Percentiles rank a stretch among this genome's conserved stretches.
phyloP scores from a whole-genome alignment of 805 yeast species.

The Saccharomyces jurei region DNA sequence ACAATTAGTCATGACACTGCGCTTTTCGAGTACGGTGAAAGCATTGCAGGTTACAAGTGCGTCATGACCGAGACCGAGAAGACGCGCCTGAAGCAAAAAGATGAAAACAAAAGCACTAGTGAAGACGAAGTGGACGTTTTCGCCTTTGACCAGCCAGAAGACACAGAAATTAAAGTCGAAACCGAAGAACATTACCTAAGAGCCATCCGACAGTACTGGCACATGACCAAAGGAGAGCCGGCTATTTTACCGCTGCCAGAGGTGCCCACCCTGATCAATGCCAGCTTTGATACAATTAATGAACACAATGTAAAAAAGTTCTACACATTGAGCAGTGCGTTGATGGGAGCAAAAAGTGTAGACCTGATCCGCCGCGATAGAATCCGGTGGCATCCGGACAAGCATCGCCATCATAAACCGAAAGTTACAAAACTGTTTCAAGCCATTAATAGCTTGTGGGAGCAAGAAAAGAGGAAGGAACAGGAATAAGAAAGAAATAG shows the following conservation, averaged over 20 bases:
- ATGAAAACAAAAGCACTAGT: neutral
- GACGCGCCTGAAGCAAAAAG: neutral
- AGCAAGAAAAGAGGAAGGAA: conserved; percentile 6
- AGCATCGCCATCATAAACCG: conserved; percentile 11
- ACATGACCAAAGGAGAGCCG: neutral
- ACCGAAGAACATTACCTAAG: neutral
- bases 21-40: conserved; percentile 13
- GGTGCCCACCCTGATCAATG: neutral
- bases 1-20: neutral
- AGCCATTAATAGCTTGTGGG: conserved; percentile 35
- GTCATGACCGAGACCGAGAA: conserved; percentile 7
- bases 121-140: neutral
- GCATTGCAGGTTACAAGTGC: conserved; percentile 14
- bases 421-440: conserved; percentile 38
- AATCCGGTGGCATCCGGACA: conserved; percentile 67
- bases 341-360: neutral
- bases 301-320: neutral
- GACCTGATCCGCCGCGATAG: conserved; percentile 35
- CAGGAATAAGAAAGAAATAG: neutral
- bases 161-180: neutral
- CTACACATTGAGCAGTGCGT: neutral
- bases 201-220: neutral
- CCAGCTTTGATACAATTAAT: neutral
- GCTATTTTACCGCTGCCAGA: neutral
- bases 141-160: conserved; percentile 1